phyloP scores from a whole-genome alignment of 768 basidiomycete species.

The Rhizopogon sp. region DNA sequence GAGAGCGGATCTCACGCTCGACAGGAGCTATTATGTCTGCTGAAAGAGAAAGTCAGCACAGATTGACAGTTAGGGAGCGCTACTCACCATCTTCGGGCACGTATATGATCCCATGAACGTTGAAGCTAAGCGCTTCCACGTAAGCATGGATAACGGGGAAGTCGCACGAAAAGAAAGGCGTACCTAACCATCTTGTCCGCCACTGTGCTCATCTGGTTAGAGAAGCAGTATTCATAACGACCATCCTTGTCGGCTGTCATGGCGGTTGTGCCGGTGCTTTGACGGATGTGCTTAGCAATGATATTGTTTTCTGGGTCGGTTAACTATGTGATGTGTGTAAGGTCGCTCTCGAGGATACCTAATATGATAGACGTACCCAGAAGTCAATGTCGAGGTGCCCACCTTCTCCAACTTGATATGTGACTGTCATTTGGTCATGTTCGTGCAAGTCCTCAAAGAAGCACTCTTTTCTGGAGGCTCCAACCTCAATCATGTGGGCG shows the following conservation, averaged over 20 bases:
- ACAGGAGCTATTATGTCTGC: constrained; percentile 88
- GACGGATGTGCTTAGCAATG: constrained; percentile 76
- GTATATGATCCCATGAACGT: constrained; percentile 96
- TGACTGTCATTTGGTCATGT: constrained; percentile 98
- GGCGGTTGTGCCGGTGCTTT: constrained; percentile 84
- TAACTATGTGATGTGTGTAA: constrained; percentile 46
- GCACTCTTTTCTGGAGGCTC: constrained; percentile 83
- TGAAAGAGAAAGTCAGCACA: constrained; percentile 2
- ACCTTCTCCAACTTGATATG: constrained; percentile 97
- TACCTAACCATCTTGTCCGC: constrained; percentile 94
- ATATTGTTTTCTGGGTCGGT: constrained; percentile 66
- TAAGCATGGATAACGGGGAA: constrained; percentile 2
- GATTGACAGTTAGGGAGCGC: not conserved
- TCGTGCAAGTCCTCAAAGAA: constrained; percentile 93
- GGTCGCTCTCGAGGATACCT: not conserved
- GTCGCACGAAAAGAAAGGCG: not conserved
- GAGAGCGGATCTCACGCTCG: constrained; percentile 86
- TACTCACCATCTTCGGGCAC: constrained; percentile 82
- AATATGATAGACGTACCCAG: constrained; percentile 52
- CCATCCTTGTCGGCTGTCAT: constrained; percentile 88
- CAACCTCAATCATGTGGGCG: constrained; percentile 70
- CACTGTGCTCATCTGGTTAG: constrained; percentile 96
- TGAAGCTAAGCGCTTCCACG: constrained; percentile 59
- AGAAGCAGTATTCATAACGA: constrained; percentile 94
- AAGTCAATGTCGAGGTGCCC: constrained; percentile 98